Percentiles rank a stretch among this genome's conserved stretches.
Evolutionary conservation across 305 asterid species (phyloP).

Genomic region (Fraxinus sp.): DNA sequence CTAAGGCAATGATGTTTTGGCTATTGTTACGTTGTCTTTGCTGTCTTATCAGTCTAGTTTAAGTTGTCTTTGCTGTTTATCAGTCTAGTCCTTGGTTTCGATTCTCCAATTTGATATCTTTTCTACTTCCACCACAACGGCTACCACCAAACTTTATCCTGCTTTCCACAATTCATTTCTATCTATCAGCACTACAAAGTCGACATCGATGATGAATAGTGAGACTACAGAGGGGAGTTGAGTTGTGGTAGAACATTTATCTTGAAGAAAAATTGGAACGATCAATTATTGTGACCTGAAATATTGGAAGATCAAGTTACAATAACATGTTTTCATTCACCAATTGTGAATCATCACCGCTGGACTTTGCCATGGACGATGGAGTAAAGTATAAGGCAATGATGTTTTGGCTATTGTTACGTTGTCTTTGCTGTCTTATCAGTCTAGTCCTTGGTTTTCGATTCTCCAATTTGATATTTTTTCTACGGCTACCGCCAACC

Average conservation of each 20-base stretch:
- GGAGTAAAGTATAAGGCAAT: slow-evolving; percentile 67
- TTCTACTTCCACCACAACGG: slow-evolving; percentile 45
- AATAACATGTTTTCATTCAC: too few relatives aligned
- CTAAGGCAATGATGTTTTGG: slow-evolving; percentile 75
- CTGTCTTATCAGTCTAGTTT: too few relatives aligned
- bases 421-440: slow-evolving; percentile 73
- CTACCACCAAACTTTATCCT: slow-evolving; percentile 32
- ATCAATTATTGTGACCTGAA: too few relatives aligned
- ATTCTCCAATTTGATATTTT: slow-evolving; percentile 73
- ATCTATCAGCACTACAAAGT: not conserved
- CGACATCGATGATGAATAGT: slow-evolving; percentile 33
- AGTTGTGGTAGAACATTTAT: slow-evolving; percentile 64
- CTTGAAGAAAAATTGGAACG: too few relatives aligned
- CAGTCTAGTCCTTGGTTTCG: slow-evolving; percentile 86
- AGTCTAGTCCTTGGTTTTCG: slow-evolving; percentile 86
- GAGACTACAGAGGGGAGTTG: slow-evolving; percentile 41
- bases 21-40: slow-evolving; percentile 37
- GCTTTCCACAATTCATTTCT: slow-evolving; percentile 28
- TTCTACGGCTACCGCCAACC: slow-evolving; percentile 34
- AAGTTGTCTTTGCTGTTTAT: slow-evolving; percentile 77
- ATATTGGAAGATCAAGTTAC: too few relatives aligned
- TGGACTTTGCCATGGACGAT: slow-evolving; percentile 64
- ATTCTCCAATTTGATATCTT: slow-evolving; percentile 67
- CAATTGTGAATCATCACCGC: slow-evolving; percentile 39
- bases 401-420: slow-evolving; percentile 65